Conservation (phyloP, 2,329 filamentous ascomycete genomes). For the Aspergillus sp. region DNA sequence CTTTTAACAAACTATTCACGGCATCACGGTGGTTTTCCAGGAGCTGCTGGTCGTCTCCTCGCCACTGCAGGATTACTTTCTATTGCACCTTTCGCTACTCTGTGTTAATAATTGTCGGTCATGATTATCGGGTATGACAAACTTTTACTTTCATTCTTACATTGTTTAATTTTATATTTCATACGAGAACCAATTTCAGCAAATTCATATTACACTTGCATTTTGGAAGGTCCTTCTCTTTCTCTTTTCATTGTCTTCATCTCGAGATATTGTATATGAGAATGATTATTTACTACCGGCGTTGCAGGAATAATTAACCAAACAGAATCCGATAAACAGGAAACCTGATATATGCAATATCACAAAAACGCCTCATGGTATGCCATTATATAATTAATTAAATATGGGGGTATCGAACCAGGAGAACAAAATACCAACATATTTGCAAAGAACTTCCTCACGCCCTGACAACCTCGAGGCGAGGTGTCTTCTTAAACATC, state of each 20-base stretch:
- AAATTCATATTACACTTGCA: conserved; percentile 1
- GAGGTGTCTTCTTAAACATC: neutral
- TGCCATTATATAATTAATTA: too few relatives aligned
- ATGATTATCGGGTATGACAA: conserved; percentile 21
- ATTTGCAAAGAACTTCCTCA: too few relatives aligned
- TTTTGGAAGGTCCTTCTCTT: neutral
- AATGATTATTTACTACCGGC: neutral
- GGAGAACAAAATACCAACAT: too few relatives aligned
- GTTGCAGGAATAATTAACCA: too few relatives aligned
- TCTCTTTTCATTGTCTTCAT: neutral
- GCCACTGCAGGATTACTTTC: conserved; percentile 17
- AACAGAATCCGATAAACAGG: too few relatives aligned
- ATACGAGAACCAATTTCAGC: conserved; percentile 7
- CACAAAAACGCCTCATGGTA: too few relatives aligned
- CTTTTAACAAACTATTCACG: neutral
- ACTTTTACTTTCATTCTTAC: conserved; percentile 23
- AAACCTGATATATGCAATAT: too few relatives aligned
- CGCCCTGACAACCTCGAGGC: neutral
- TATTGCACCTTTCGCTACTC: conserved; percentile 14
- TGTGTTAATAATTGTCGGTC: conserved; percentile 35
- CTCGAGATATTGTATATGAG: neutral
- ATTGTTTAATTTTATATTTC: conserved; percentile 10
- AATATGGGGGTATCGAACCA: too few relatives aligned
- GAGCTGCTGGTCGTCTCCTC: conserved; percentile 35
- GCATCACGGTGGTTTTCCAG: conserved; percentile 9